A percentile compares a stretch with the other conserved stretches of the same genome.
These are phyloP conservation scores for Bryum argenteum DNA, from an alignment of 225 moss, liverwort and hornwort species.

Conservation along the genomic window DNA sequence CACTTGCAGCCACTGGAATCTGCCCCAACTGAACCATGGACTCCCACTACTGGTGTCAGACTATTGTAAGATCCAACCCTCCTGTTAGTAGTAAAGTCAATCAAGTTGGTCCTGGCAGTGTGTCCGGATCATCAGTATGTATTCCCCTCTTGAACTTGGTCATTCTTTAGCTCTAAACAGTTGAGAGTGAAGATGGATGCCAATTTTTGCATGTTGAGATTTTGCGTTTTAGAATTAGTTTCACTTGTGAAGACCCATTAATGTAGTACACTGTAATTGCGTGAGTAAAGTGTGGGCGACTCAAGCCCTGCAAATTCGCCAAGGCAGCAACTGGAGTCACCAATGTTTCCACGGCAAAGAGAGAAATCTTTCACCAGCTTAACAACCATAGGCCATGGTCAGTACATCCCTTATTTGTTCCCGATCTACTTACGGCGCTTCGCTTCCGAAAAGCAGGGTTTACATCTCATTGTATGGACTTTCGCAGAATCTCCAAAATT, in stretches of 20 bases:
- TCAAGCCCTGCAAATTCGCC: conserved; percentile 47
- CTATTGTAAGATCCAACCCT: conserved; percentile 46
- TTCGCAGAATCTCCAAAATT: conserved; percentile 48
- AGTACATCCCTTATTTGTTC: conserved; percentile 26
- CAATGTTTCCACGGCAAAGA: conserved; percentile 38
- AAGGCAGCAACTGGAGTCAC: conserved; percentile 44
- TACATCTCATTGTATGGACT: conserved; percentile 8
- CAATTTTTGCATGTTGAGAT: conserved; percentile 7
- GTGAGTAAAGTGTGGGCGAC: conserved; percentile 47
- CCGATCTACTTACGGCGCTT: conserved; percentile 17
- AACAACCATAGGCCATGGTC: conserved; percentile 56
- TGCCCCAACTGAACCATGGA: conserved; percentile 53
- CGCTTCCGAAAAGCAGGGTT: background rate
- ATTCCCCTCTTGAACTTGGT: conserved; percentile 5
- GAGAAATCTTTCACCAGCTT: conserved; percentile 57
- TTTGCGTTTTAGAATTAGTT: conserved; percentile 4
- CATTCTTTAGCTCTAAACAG: background rate
- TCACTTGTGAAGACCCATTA: conserved; percentile 9
- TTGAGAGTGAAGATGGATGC: conserved; percentile 10
- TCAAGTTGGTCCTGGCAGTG: conserved; percentile 17
- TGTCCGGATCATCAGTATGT: conserved; percentile 7
- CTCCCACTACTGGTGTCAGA: conserved; percentile 45
- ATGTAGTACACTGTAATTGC: conserved; percentile 22
- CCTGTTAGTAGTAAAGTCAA: conserved; percentile 9
- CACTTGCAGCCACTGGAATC: conserved; percentile 59